Evolutionary conservation across 2,329 filamentous ascomycete genomes (phyloP).

Genomic region (Immersiporthe knoxdaviesiana): DNA sequence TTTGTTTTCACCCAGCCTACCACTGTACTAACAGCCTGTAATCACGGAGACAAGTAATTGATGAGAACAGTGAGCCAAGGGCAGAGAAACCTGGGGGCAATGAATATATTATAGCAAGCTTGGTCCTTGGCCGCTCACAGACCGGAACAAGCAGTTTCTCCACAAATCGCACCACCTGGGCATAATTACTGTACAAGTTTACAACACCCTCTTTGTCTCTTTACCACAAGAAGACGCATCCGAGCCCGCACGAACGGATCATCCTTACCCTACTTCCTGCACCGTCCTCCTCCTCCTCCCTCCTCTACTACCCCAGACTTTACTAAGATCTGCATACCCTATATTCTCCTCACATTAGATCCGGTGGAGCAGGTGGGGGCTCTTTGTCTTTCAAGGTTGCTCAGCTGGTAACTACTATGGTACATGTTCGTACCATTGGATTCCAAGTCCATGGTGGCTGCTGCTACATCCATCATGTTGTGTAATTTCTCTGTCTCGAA

Average conservation of each 20-base stretch:
- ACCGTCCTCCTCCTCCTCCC: not conserved
- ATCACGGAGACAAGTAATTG: not conserved
- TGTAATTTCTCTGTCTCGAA: not conserved
- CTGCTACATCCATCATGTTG: not conserved
- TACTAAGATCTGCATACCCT: slow-evolving; percentile 14
- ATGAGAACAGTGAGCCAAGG: not conserved
- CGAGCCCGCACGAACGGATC: not conserved
- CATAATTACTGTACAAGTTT: not conserved
- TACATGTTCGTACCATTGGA: not conserved
- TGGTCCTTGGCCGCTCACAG: too few species aligned
- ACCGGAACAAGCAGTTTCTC: not conserved
- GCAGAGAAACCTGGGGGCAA: not conserved
- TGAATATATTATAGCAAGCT: too few species aligned
- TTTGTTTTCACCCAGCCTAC: not conserved
- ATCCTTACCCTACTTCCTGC: not conserved
- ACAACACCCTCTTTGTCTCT: not conserved
- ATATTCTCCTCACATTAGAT: slow-evolving; percentile 16
- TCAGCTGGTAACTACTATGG: not conserved
- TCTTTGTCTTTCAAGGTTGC: not conserved
- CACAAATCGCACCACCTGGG: not conserved
- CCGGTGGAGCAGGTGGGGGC: not conserved
- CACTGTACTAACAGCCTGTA: not conserved
- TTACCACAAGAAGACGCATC: not conserved
- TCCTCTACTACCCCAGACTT: not conserved
- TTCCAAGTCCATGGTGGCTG: not conserved